Evolutionary conservation across 495 filamentous ascomycete species (phyloP), one percentile per base, ranked within the genome.

Genomic region (Penicillium silybi): DNA sequence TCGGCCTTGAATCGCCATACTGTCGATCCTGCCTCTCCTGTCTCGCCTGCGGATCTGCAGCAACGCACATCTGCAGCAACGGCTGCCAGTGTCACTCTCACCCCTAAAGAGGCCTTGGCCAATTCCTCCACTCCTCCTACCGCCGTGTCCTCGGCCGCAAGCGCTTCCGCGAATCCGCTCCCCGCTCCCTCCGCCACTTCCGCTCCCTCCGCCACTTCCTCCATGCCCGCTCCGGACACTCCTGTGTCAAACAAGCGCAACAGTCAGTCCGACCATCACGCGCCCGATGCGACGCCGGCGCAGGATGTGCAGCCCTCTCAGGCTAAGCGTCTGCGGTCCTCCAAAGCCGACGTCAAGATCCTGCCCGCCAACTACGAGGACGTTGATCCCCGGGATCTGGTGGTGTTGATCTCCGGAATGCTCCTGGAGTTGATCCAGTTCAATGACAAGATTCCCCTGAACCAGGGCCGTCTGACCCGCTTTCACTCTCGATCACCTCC

Each of bases 401-500:
- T 95, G 6, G 77, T 88, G 27, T 76, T 97, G 56, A 95, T 98
- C 52, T 83, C 91, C 44, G 90, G 92, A 64, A 97, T 98, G 93
- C 79, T 98, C 17, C 82, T 89, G 66, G 93, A 98, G 70, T 77
- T 98, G 17, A 91, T 98, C 58, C 84, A 87, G 48, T 87, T 89
- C 46, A 98, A 98, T 63, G 93, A 98, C 68, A 81, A 80, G 39
- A 86, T 96, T 51, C 91, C 91, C 44, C 78, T 96, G 41, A 82
- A 85, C 59, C 85, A 87, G 52, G 89, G 87, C 44, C 83, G 87
- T 20, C 79, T 98, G 44, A 98, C 93, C 20, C 78, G 93, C 45
- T 98, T 98, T 69, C 93, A 98, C 67, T 98, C 93, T 9, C 85
- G 92, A 63, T 92, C 93, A 4, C 89, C 93, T 2, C 93, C 93